Percentiles rank a stretch among this genome's conserved stretches.
phyloP scores from a whole-genome alignment of 495 filamentous ascomycete genomes.

The Trichocladium uniseriatum region DNA sequence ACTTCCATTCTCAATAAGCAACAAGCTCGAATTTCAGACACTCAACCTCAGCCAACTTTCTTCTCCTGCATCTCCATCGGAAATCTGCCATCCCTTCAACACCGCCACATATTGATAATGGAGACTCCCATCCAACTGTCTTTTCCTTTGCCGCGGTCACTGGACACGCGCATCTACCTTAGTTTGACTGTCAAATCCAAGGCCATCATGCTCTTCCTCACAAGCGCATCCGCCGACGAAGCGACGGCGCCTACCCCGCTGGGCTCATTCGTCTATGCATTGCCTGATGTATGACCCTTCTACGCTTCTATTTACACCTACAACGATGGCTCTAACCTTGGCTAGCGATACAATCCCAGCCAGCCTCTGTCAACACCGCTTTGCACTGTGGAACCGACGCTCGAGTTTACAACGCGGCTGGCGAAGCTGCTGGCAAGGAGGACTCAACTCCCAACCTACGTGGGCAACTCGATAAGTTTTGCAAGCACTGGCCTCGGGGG shows the following conservation, averaged over 20 bases:
- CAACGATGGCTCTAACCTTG: conserved; percentile 1
- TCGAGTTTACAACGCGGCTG: conserved; percentile 78
- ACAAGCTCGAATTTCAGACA: too few species aligned
- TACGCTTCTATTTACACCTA: neutral
- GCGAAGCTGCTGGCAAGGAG: conserved; percentile 72
- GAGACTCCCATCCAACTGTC: conserved; percentile 52
- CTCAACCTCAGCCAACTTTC: too few species aligned
- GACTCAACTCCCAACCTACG: conserved; percentile 64
- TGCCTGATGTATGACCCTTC: conserved; percentile 65
- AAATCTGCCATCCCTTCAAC: neutral
- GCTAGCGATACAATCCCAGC: conserved; percentile 45
- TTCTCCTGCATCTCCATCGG: too few species aligned
- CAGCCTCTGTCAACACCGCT: conserved; percentile 68
- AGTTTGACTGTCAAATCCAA: conserved; percentile 61
- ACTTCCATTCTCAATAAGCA: too few species aligned
- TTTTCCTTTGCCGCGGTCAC: conserved; percentile 63
- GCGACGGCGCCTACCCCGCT: conserved; percentile 43
- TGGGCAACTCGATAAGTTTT: conserved; percentile 68
- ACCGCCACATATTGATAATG: conserved; percentile 4
- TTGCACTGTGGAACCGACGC: conserved; percentile 59
- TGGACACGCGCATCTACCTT: conserved; percentile 71
- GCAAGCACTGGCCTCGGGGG: conserved; percentile 58
- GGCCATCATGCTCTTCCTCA: conserved; percentile 65
- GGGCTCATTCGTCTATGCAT: conserved; percentile 84
- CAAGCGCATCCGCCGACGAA: conserved; percentile 57